Evolutionary conservation across 2,329 filamentous ascomycete species (phyloP).

Genomic region (Fusarium sp.): DNA sequence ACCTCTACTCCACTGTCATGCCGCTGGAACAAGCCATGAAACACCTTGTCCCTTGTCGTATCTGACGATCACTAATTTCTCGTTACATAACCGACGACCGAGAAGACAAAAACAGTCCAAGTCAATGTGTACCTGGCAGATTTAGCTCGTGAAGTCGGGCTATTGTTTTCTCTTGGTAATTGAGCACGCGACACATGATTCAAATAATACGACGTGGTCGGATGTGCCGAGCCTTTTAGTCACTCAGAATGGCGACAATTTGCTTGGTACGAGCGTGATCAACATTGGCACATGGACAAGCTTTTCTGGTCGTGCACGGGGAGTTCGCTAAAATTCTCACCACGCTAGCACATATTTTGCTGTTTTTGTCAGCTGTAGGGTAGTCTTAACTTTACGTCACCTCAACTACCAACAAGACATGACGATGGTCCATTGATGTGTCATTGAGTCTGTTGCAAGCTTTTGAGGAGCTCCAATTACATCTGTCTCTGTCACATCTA

Average conservation of each 20-base stretch:
- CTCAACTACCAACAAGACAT: neutral
- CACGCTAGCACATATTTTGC: neutral
- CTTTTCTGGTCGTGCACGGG: neutral
- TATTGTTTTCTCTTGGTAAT: constrained; percentile 5
- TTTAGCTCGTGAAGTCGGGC: neutral
- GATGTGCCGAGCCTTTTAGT: constrained; percentile 6
- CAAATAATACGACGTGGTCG: constrained; percentile 3
- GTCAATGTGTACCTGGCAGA: neutral
- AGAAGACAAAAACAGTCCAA: neutral
- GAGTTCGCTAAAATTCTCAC: neutral
- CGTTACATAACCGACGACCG: neutral
- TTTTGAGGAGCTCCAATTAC: fast-evolving
- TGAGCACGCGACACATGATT: constrained; percentile 24
- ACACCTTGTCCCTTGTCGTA: constrained; percentile 4
- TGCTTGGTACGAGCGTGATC: neutral
- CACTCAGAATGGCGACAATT: neutral
- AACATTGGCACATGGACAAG: constrained; percentile 7
- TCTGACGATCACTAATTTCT: constrained; percentile 14
- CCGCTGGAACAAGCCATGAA: constrained; percentile 2
- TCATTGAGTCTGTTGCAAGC: neutral
- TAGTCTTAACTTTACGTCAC: neutral
- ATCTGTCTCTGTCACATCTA: fast-evolving
- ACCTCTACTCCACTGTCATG: neutral
- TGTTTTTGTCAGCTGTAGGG: neutral
- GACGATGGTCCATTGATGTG: neutral